Evolutionary conservation across 495 filamentous ascomycete species (phyloP), one percentile per base, ranked within the genome.

Genomic region (Aspergillus egyptiacus): DNA sequence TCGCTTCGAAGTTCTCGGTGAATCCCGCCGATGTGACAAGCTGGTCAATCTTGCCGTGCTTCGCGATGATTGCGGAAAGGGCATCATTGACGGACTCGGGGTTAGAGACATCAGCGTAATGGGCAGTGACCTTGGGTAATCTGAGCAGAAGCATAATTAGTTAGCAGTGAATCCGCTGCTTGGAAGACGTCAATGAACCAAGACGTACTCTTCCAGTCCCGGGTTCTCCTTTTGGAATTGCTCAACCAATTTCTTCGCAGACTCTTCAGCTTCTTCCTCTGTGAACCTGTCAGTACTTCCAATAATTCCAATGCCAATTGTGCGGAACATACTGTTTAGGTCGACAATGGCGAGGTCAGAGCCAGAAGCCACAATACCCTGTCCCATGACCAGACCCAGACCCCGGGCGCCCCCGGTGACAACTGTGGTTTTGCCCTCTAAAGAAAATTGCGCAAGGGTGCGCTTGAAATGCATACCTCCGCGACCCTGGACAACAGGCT

Each of bases 1-100:
- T 85, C 25, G 91, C 91, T 54, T 90, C 83, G 60, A 89, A 95
- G 69, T 96, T 96, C 71, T 98, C 93, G 6, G 86, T 89, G 73
- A 97, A 94, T 6, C 93, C 93, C 23, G 93, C 93, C 6, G 91
- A 95, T 20, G 91, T 96, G 50, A 98, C 91, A 23, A 98, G 80
- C 64, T 85, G 82, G 68, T 97, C 91, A 60, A 96, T 86, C 60
- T 82, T 80, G 61, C 84, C 84, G 63, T 95, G 88, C 47, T 79
- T 71, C 31, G 71, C 62, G 25, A 86, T 59, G 50, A 96, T 80
- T 46, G 89, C 85, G 24, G 75, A 71, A 33, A 96, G 72, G 50
- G 82, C 82, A 11, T 66, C 55, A 35, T 84, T 82, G 42, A 96
- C 89, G 2, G 87, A 91, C 19, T 80, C 78, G 9, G 82, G 79